phyloP scores from a whole-genome alignment of 257 asterid species.

The Paraleonurus japonicus region DNA sequence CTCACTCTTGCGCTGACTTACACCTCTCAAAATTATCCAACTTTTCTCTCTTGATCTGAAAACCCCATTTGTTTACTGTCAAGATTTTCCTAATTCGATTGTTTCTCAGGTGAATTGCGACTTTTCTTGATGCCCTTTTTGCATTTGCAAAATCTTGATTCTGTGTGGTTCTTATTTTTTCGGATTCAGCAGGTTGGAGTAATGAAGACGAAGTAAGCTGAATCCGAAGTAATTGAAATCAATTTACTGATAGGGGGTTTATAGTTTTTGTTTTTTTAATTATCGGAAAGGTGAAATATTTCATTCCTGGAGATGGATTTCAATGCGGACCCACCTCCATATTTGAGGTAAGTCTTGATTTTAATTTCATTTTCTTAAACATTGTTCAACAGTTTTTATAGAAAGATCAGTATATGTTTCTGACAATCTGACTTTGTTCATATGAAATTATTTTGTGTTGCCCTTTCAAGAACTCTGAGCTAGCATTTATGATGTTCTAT shows the following conservation, averaged over 20 bases:
- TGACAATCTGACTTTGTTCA: constrained; percentile 11
- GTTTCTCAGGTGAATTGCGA: constrained; percentile 20
- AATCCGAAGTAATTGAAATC: constrained; percentile 31
- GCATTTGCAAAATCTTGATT: constrained; percentile 15
- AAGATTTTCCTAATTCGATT: constrained; percentile 10
- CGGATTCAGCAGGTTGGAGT: constrained; percentile 23
- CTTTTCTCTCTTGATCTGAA: constrained; percentile 31
- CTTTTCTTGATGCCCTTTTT: constrained; percentile 24
- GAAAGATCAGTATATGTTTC: constrained; percentile 10
- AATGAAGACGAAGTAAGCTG: constrained; percentile 28
- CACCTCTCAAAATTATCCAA: not conserved
- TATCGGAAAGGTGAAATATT: constrained; percentile 12
- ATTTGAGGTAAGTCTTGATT: constrained; percentile 51
- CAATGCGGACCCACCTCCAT: constrained; percentile 50
- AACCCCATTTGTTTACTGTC: not conserved
- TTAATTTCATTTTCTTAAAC: not conserved
- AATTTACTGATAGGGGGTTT: constrained; percentile 21
- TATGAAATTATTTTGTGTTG: not conserved
- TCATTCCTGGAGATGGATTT: constrained; percentile 38
- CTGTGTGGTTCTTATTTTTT: not conserved
- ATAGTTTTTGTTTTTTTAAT: not conserved
- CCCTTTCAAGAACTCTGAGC: constrained; percentile 2
- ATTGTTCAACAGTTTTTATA: not conserved
- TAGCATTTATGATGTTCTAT: not conserved
- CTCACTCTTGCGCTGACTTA: constrained; percentile 19